Conservation (phyloP, 1,284 basidiomycete genomes). For the Heliocybe sulcata region DNA sequence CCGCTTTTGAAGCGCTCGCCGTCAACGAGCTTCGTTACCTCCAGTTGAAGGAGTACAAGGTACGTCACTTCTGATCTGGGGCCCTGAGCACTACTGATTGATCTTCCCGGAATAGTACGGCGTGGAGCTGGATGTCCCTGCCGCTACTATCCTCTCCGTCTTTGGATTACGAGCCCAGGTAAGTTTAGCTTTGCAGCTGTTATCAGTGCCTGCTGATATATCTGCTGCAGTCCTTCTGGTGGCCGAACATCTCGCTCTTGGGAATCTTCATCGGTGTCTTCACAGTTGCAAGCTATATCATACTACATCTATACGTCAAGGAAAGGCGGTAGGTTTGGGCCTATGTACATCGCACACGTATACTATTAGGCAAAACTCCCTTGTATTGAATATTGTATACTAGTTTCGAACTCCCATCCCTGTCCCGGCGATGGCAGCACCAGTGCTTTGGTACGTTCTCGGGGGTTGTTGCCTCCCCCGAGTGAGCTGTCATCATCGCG, state of each 20-base stretch:
- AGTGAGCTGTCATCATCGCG: no score
- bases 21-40: constrained; percentile 94
- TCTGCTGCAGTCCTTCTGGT: constrained; percentile 80
- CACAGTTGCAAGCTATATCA: constrained; percentile 69
- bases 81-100: background rate
- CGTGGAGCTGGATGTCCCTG: constrained; percentile 88
- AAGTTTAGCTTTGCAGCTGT: constrained; percentile 12
- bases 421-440: no score
- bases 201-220: background rate
- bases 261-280: constrained; percentile 80
- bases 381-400: no score
- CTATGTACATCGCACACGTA: no score
- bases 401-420: no score
- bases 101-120: constrained; percentile 55
- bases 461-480: no score
- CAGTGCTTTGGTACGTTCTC: no score
- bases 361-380: no score
- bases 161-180: constrained; percentile 86
- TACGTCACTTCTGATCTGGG: constrained; percentile 23
- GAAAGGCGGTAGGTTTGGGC: constrained; percentile 64
- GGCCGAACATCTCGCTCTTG: constrained; percentile 83
- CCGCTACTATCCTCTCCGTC: constrained; percentile 86
- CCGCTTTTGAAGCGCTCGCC: constrained; percentile 93
- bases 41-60: constrained; percentile 86
- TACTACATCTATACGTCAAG: constrained; percentile 83